These are phyloP conservation scores for Endocalyx cinctus DNA, from an alignment of 2,329 filamentous ascomycete species.

Conservation along the genomic window DNA sequence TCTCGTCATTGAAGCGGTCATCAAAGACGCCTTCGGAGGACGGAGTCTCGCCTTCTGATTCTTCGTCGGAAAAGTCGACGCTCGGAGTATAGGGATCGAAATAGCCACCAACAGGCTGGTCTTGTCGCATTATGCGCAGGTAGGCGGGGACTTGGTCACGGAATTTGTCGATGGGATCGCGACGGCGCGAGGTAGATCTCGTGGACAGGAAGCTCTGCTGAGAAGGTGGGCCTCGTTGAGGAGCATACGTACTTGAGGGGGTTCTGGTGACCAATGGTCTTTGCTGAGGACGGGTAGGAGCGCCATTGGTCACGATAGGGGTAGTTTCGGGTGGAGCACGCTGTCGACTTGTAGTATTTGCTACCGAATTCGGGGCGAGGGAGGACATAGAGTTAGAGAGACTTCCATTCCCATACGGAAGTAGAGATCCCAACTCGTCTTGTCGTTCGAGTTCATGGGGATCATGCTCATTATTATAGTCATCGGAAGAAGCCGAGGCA, in stretches of 20 bases:
- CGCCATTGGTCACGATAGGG: constrained; percentile 24
- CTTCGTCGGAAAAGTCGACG: constrained; percentile 68
- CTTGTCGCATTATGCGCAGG: constrained; percentile 83
- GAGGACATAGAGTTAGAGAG: constrained; percentile 40
- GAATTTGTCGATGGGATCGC: constrained; percentile 41
- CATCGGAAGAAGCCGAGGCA: constrained; percentile 42
- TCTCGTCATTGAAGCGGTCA: constrained; percentile 85
- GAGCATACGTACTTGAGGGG: constrained; percentile 76
- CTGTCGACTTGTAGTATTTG: constrained; percentile 37
- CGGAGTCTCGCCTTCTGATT: constrained; percentile 86
- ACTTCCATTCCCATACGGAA: constrained; percentile 38
- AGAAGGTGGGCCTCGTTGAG: constrained; percentile 48
- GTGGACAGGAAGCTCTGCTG: constrained; percentile 35
- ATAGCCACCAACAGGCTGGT: constrained; percentile 58
- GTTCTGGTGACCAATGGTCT: constrained; percentile 67
- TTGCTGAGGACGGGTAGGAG: constrained; percentile 50
- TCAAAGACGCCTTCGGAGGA: constrained; percentile 80
- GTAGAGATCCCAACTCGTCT: constrained; percentile 42
- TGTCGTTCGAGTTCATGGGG: constrained; percentile 43
- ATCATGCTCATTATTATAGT: constrained; percentile 41
- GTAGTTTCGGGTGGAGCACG: constrained; percentile 31
- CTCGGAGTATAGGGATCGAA: constrained; percentile 69
- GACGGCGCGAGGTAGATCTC: constrained; percentile 42
- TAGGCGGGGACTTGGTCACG: constrained; percentile 91
- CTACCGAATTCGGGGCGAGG: constrained; percentile 33